These are phyloP conservation scores for Tuber borchii DNA, from an alignment of 495 filamentous ascomycete species.

Conservation along the genomic window DNA sequence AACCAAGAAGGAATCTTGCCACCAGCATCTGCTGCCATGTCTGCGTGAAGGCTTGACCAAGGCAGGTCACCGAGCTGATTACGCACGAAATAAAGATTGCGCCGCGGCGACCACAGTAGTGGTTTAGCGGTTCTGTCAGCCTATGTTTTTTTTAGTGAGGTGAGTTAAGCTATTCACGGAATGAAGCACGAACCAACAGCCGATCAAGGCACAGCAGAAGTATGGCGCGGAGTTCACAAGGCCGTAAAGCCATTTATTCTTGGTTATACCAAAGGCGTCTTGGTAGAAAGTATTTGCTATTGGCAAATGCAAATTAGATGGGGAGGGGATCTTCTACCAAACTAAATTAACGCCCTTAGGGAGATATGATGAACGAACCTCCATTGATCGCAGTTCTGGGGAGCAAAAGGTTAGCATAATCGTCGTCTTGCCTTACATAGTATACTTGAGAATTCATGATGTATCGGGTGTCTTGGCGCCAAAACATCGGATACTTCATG, in stretches of 20 bases:
- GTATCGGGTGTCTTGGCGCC: too few relatives aligned
- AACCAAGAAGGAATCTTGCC: constrained; percentile 40
- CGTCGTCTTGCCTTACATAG: neutral
- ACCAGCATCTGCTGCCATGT: constrained; percentile 59
- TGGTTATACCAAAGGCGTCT: too few relatives aligned
- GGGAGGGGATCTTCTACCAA: neutral
- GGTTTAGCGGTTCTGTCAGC: constrained; percentile 60
- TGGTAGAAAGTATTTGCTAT: constrained; percentile 65
- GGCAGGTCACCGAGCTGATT: constrained; percentile 59
- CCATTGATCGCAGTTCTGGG: constrained; percentile 5
- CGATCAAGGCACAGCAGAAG: constrained; percentile 67
- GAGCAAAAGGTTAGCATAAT: neutral
- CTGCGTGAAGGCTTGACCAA: constrained; percentile 67
- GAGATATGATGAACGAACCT: constrained; percentile 23
- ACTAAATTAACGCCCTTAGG: neutral
- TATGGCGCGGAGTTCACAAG: constrained; percentile 64
- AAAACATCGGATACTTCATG: too few relatives aligned
- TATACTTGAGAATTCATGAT: neutral
- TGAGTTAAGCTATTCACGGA: neutral
- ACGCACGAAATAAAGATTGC: constrained; percentile 59
- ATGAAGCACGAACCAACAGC: constrained; percentile 57
- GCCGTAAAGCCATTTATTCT: constrained; percentile 63
- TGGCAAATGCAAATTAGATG: constrained; percentile 32
- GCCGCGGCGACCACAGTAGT: constrained; percentile 52
- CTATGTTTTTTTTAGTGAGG: constrained; percentile 23